Evolutionary conservation across 2,329 filamentous ascomycete genomes (phyloP).

Genomic region (Neopestalotiopsis sp.): DNA sequence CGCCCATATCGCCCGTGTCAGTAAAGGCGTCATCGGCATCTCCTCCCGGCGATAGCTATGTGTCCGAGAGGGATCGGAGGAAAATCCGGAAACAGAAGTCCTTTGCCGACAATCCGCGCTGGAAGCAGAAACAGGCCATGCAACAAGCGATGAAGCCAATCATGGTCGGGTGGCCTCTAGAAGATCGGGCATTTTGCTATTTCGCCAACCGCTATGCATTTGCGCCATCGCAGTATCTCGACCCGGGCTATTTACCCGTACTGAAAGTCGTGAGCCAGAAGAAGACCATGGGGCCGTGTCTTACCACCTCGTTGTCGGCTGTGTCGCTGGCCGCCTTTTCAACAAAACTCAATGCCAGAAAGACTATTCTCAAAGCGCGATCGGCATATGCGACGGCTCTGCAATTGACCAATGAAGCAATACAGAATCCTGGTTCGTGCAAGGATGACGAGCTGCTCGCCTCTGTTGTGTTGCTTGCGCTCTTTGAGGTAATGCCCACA

Average conservation of each 20-base stretch:
- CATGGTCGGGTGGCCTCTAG: conserved; percentile 1
- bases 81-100: conserved; percentile 11
- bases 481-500: conserved; percentile 13
- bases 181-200: conserved; percentile 14
- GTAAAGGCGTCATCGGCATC: background rate
- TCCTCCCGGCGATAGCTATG: background rate
- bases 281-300: conserved; percentile 10
- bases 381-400: conserved; percentile 11
- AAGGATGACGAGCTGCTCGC: conserved; percentile 15
- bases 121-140: background rate
- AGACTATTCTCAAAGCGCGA: conserved; percentile 5
- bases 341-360: conserved; percentile 13
- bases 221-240: conserved; percentile 13
- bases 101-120: background rate
- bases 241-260: conserved; percentile 15
- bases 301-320: conserved; percentile 12
- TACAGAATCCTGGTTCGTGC: conserved; percentile 11
- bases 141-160: background rate
- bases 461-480: conserved; percentile 13
- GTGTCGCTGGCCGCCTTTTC: conserved; percentile 13
- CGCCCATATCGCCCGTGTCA: background rate
- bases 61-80: background rate
- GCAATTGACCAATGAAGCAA: conserved; percentile 15
- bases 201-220: conserved; percentile 15
- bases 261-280: conserved; percentile 13